A percentile compares a stretch with the other conserved stretches of the same genome.
Evolutionary conservation across 441 rosid genomes (phyloP).

Genomic region (Aleurites moluccanus): DNA sequence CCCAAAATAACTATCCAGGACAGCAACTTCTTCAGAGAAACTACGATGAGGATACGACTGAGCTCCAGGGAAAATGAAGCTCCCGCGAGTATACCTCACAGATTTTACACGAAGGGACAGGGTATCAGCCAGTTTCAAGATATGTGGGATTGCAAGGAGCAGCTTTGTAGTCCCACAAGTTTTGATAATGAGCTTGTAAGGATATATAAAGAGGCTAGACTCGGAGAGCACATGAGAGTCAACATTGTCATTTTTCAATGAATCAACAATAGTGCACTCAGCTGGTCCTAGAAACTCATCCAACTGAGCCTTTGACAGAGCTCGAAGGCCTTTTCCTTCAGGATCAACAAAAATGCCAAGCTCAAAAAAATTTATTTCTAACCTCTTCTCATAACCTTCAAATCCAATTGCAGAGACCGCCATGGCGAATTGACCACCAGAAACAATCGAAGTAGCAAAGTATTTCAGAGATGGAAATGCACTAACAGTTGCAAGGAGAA

Average conservation of each 20-base stretch:
- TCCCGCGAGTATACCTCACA: slow-evolving; percentile 73
- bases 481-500: slow-evolving; percentile 23
- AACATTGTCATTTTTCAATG: slow-evolving; percentile 53
- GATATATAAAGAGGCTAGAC: slow-evolving; percentile 78
- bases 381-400: slow-evolving; percentile 90
- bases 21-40: slow-evolving; percentile 72
- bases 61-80: slow-evolving; percentile 66
- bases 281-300: slow-evolving; percentile 72
- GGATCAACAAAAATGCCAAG: slow-evolving; percentile 62
- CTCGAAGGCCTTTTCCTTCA: slow-evolving; percentile 65
- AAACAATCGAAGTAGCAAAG: slow-evolving; percentile 12
- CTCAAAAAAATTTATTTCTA: slow-evolving; percentile 64
- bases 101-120: slow-evolving; percentile 54
- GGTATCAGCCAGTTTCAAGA: slow-evolving; percentile 49
- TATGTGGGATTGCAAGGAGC: slow-evolving; percentile 60
- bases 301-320: slow-evolving; percentile 52
- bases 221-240: slow-evolving; percentile 86
- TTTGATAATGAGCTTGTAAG: slow-evolving; percentile 83
- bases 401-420: slow-evolving; percentile 75
- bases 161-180: slow-evolving; percentile 89
- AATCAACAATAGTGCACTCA: slow-evolving; percentile 76
- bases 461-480: not conserved
- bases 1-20: slow-evolving; percentile 60
- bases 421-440: slow-evolving; percentile 32
- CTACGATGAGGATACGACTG: slow-evolving; percentile 74